Conservation (phyloP, 192 early-diverging fungal species). For the Chytriomyces sp. region DNA sequence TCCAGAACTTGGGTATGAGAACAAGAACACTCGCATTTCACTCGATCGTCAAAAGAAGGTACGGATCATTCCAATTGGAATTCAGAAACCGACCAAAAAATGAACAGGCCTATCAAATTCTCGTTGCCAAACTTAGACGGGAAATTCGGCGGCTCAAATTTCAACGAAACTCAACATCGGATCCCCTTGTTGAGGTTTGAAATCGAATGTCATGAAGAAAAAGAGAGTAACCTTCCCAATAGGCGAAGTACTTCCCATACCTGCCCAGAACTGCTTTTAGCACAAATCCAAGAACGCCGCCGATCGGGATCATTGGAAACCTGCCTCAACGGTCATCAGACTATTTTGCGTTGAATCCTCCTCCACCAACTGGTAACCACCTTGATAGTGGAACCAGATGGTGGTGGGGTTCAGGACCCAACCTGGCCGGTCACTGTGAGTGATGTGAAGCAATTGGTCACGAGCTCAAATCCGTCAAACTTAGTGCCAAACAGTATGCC, state of each 20-base stretch:
- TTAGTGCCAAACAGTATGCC: too few relatives aligned
- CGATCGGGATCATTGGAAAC: conserved; percentile 44
- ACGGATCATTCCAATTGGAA: too few relatives aligned
- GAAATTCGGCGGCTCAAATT: conserved; percentile 49
- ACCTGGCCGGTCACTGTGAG: conserved; percentile 41
- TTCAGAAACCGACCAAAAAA: not conserved
- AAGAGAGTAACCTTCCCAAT: not conserved
- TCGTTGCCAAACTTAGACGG: conserved; percentile 43
- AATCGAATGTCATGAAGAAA: not conserved
- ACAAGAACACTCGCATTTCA: conserved; percentile 37
- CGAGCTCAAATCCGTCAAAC: too few relatives aligned
- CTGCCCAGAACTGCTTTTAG: conserved; percentile 41
- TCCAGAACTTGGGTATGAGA: too few relatives aligned
- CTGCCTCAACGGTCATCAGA: conserved; percentile 40
- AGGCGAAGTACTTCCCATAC: conserved; percentile 52
- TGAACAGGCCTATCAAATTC: conserved; percentile 54
- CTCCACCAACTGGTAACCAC: conserved; percentile 53
- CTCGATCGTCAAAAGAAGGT: conserved; percentile 54
- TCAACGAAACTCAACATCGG: conserved; percentile 47
- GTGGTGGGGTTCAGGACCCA: conserved; percentile 56
- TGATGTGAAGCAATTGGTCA: too few relatives aligned
- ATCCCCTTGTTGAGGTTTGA: conserved; percentile 45
- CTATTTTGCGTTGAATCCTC: conserved; percentile 50
- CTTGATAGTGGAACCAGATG: conserved; percentile 52
- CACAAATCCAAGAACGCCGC: conserved; percentile 34